Evolutionary conservation across 2,329 filamentous ascomycete genomes (phyloP), one percentile per base, ranked within the genome.

Genomic region (Tolypocladium sp.): DNA sequence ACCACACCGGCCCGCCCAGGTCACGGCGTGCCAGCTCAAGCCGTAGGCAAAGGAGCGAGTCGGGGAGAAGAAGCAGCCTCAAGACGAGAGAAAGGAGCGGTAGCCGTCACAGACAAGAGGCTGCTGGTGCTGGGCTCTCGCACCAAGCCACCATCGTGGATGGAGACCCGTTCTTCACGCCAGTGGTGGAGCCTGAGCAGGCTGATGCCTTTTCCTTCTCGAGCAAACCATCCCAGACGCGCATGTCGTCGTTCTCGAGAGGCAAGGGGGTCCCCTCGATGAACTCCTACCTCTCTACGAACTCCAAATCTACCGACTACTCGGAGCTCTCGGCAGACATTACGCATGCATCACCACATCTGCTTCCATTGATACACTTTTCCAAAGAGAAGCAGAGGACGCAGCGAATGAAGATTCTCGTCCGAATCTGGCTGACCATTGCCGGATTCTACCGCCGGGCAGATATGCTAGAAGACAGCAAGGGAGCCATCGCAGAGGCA

Each of bases 371-470:
- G 20, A 73, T 85, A 22, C 77, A 82, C 41, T 84, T 86, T 58
- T 73, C 83, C 9, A 80, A 79, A 63, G 80, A 80, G 12, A 80
- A 81, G 64, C 75, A 80, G 62, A 77, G 74, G 63, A 74, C 76
- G 37, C 79, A 80, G 57, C 77, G 82, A 52, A 76, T 73, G 38
- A 75, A 76, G 8, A 76, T 85, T 13, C 71, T 99, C 20, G 78
- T 92, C 25, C 88, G 88, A 64, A 86, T 97, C 38, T 99, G 94
- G 94, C 79, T 97, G 10, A 88, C 94, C 69, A 91, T 97, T 62
- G 89, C 91, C 2, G 89, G 89, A 0, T 87, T 97, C 63, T 99
- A 97, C 70, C 85, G 91, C 35, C 84, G 91, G 57, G 91, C 93
- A 9, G 83, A 83, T 10, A 85, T 95, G 77, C 84, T 85, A 58